These are phyloP conservation scores for Harrya chromipes DNA, from an alignment of 768 basidiomycete genomes.

Conservation along the genomic window DNA sequence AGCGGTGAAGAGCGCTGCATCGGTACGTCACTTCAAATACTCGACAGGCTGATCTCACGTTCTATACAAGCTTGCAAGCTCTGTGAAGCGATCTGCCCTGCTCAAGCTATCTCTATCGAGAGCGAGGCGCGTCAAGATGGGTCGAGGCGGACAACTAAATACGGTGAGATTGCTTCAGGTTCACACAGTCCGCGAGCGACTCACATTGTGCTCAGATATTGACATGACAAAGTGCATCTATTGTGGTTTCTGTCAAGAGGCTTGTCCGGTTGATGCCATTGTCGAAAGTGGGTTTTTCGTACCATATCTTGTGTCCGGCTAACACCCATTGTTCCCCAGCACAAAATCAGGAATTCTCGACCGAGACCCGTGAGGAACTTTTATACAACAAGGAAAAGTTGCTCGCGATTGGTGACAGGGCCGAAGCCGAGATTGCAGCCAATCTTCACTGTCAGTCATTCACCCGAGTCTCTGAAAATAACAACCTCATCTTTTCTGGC, in stretches of 20 bases:
- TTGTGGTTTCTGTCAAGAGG: constrained; percentile 99
- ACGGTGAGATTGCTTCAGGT: constrained; percentile 52
- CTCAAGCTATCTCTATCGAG: constrained; percentile 99
- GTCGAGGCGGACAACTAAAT: constrained; percentile 95
- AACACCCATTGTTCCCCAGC: constrained; percentile 45
- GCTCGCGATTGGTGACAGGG: constrained; percentile 91
- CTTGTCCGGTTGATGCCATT: constrained; percentile 98
- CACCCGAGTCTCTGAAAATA: constrained; percentile 10
- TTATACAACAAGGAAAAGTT: constrained; percentile 99
- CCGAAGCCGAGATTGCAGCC: constrained; percentile 97
- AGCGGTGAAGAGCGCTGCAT: constrained; percentile 99
- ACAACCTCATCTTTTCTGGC: constrained; percentile 21
- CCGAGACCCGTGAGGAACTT: constrained; percentile 96
- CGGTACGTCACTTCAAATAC: constrained; percentile 50
- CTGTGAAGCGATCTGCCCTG: constrained; percentile 98
- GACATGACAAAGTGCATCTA: constrained; percentile 99
- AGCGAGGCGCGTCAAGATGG: constrained; percentile 95
- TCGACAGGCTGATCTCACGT: constrained; percentile 5
- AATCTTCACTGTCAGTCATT: constrained; percentile 69
- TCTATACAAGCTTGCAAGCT: constrained; percentile 83
- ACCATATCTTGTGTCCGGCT: constrained; percentile 3
- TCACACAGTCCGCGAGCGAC: background rate
- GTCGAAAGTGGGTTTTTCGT: constrained; percentile 79
- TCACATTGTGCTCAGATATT: constrained; percentile 58
- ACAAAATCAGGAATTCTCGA: constrained; percentile 96